Evolutionary conservation across 345 rosid genomes (phyloP).

Genomic region (Salix purpurea): DNA sequence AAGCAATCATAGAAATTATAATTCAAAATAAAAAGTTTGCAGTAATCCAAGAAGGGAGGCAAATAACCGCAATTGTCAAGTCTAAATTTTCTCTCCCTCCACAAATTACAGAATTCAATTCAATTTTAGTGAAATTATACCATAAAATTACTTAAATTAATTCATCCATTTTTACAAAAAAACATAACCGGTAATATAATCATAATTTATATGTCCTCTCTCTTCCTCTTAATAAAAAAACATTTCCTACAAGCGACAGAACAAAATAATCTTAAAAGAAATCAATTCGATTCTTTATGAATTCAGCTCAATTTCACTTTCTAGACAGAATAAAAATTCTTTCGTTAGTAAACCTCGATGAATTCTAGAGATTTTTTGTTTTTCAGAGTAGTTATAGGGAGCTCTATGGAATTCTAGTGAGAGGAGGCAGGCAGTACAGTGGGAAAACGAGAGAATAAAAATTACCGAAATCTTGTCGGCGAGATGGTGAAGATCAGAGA

Average conservation of each 20-base stretch:
- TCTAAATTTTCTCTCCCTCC: background rate
- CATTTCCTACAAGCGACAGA: background rate
- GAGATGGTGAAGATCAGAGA: slow-evolving; percentile 63
- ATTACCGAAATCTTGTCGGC: slow-evolving; percentile 72
- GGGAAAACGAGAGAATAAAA: background rate
- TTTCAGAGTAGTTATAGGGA: background rate
- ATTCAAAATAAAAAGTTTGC: background rate
- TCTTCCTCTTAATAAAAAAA: background rate
- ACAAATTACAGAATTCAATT: background rate
- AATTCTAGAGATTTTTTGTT: background rate
- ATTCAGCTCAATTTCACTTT: background rate
- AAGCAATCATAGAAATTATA: too few species aligned
- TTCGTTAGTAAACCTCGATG: background rate
- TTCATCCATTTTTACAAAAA: background rate
- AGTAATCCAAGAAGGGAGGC: background rate
- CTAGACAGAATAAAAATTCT: background rate
- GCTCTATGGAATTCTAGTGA: background rate
- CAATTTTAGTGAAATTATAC: background rate
- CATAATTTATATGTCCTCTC: background rate
- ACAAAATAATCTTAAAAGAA: background rate
- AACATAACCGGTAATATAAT: background rate
- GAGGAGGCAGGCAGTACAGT: background rate
- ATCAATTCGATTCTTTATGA: background rate
- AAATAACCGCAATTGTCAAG: background rate
- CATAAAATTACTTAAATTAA: background rate